Evolutionary conservation across 2,329 filamentous ascomycete species (phyloP), one percentile per base, ranked within the genome.

Genomic region (Pseudomassariella vexata): DNA sequence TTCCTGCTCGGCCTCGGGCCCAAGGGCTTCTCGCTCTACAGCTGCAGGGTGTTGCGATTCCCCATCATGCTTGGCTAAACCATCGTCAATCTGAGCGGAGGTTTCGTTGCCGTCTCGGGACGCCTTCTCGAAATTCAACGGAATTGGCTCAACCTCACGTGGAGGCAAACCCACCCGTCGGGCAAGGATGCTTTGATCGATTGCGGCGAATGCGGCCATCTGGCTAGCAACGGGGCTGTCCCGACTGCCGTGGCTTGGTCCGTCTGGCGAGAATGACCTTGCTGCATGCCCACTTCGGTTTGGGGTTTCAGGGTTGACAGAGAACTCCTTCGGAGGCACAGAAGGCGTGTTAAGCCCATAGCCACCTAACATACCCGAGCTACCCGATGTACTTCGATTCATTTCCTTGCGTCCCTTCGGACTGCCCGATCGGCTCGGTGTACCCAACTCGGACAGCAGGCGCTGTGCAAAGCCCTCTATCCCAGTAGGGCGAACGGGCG

Each of bases 401-500:
- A 48, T 49, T n/a, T 75, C 68, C 34, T 66, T 73, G 28, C 68
- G 60, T 19, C 66, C 68, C 12, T 67, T 62, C 1, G 73, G 69
- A 29, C 65, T 76, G 2, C 48, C 55, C 3, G 68, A 59, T 9
- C 70, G 63, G 39, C 59, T 73, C 2, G 73, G 71, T 1, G 70
- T 71, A 25, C 71, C 63, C 9, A 78, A 48, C 38, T 82, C 77
- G 1, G 73, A 73, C 8, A 82, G 58, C 11, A 82, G 65, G 5
- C 76, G 71, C 48, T 81, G 77, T 0, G 76, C 76, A 22, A 82
- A 68, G 0, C 73, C 70, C 42, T 81, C 77, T 3, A 82, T 56
- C 0, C 66, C 69, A 2, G 69, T 74, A 6, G 70, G 66, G 8
- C 70, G 61, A 11, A 66, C 60, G 0, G 76, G 73, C 1, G 76